Evolutionary conservation across 192 early-diverging fungal species (phyloP), one percentile per base, ranked within the genome.

Genomic region (Thamnidium elegans): DNA sequence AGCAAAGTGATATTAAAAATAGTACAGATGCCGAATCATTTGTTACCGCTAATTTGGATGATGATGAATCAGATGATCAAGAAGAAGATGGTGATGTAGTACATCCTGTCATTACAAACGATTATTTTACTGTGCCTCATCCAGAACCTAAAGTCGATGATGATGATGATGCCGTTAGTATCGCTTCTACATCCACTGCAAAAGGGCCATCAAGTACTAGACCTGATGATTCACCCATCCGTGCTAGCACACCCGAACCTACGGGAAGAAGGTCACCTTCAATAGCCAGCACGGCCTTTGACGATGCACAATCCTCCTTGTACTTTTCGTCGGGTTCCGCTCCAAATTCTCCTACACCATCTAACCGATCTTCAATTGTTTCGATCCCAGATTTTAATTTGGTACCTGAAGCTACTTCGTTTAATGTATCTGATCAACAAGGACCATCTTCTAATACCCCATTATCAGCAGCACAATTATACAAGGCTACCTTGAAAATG

Each of bases 21-120:
- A 48, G 17, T 13, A 59, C 58, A 21, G 58, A 59, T 43, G 11
- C 58, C 17, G 58, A 59, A 21, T 59, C 58, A 7, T 59, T 59
- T 59, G 58, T 59, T 36, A 59, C 58, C 0, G 58, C 58, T 7
- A 44, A 39, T 15, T 42, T 39, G 4, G 31, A 56, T 8, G 55
- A 56, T 14, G 19, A 19, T 5, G 47, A 17, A 7, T 26, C 51
- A 2, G 51, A 52, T 52, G 19, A 52, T 19, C 9, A 30, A 19
- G 51, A 52, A 0, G 51, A 4, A 14, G 39, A 39, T 0, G 58
- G 44, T 0, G 20, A 23, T 9, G 21, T n/a, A n/a, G n/a, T n/a
- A n/a, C 15, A 48, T 13, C 46, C 46, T 4, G 13, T 19, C 9
- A 20, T 59, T 45, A 21, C 39, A 31, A 44, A 39, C 0, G 58